Base-by-base conservation (phyloP, 768 basidiomycete species). In the Xanthoconium stramineum region DNA sequence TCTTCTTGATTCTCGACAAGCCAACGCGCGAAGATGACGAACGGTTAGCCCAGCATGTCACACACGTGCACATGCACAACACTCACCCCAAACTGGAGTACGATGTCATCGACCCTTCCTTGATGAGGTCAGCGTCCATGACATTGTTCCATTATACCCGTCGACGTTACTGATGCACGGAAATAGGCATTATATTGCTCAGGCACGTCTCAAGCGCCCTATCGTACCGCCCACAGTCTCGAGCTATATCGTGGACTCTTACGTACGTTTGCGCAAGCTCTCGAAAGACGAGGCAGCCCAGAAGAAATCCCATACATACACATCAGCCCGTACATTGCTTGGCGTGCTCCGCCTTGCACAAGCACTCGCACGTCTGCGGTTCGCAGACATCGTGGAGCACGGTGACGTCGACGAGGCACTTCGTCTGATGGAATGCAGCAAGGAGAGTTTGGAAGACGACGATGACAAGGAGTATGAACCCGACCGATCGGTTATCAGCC, bases 1-100 rank as follows among this genome's bases (percentile, higher is more conserved):
- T 98, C 57, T 98, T 98, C 80, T 80, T 99, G 67, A 95, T 98
- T 57, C 83, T 99, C 47, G 97, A 99, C 74, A 98, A 95, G 63
- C 95, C 97, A 3, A 83, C 85, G 8, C 80, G 94, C 58, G 97
- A 98, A 66, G 94, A 94, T 62, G 97, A 99, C 65, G 96, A 98
- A 68, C 82, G 94, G 48, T 81, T 99, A 6, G 97, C 97, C 14
- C 88, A 94, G 69, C 97, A 99, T 74, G 94, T 99, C 63, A 97
- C 97, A 1, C 88, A 94, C 67, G 97, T 99, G 24, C 97, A 99
- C 71, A 98, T 98, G 97, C 82, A 93, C 74, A 94, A 89, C 57
- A 78, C 78, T 13, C 96, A 98, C 65, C 97, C 97, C 4, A 83
- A 85, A 50, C 80, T 96, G 42, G 89, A 90, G 44, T 77, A 83